Evolutionary conservation across 352 stramenopile genomes (phyloP), one percentile per base, ranked within the genome.

Genomic region (Globisporangium paroecandrum): DNA sequence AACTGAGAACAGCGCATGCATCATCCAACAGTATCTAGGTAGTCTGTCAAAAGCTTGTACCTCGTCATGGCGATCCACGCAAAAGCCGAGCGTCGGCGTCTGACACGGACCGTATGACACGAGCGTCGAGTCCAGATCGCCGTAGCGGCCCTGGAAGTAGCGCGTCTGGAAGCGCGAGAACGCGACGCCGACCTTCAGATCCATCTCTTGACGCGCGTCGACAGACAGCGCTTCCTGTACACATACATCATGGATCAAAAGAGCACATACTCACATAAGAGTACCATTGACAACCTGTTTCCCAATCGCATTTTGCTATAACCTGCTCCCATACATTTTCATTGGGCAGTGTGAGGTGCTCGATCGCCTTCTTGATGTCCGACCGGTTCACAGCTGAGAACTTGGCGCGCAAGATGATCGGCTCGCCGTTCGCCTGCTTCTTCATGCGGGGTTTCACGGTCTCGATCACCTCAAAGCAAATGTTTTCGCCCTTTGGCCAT

Each of bases 51-150:
- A 38, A 38, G 32, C 32, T 58, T 47, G 20, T 61, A 73, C 68
- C 54, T 93, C 77, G 65, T 96, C 32, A 38, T 38, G 32, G 32
- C 32, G 32, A 38, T 38, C 32, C 77, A 97, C 91, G 70, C 82
- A 94, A 71, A 97, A 98, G 9, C 89, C 87, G 13, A 97, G 75
- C 1, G 90, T 97, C 24, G 89, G 90, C 12, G 88, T 97, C 69
- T 38, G 32, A 10, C 32, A 38, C 32, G 32, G 32, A 7, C 32
- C 32, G 32, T 38, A 38, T 96, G 90, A 72, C 10, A 97, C 65
- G 1, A 97, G 75, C 10, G 80, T 76, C 65, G 77, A 91, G 68
- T 96, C 88, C 53, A 97, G 72, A 77, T 97, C 85, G 43, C 88
- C 87, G 68, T 97, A 43, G 12, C 36, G 10, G 9, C 36, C 89